Evolutionary conservation across 1,139 yeast genomes (phyloP).

Genomic region (Taphrina deformans): DNA sequence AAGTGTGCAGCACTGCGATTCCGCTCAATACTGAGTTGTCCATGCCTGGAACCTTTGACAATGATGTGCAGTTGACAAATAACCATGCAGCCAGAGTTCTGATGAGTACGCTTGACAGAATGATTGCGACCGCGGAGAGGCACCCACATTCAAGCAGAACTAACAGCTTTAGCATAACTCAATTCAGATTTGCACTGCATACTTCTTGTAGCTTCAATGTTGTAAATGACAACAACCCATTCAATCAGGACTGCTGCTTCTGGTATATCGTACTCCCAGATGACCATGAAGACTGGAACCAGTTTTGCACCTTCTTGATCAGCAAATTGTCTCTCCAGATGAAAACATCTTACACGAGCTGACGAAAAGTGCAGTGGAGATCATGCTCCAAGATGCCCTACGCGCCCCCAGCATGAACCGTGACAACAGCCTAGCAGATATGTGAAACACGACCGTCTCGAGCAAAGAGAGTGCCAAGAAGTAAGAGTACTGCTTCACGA

Average conservation of each 20-base stretch:
- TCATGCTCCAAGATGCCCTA: conserved; percentile 42
- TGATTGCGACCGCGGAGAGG: conserved; percentile 39
- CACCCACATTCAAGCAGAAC: conserved; percentile 36
- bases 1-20: conserved; percentile 1
- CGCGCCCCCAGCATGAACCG: conserved; percentile 47
- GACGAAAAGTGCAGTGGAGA: conserved; percentile 68
- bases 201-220: conserved; percentile 59
- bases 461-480: conserved; percentile 63
- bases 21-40: background rate
- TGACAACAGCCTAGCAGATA: conserved; percentile 52
- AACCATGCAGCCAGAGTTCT: background rate
- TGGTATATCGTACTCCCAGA: conserved; percentile 91
- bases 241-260: conserved; percentile 63
- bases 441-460: conserved; percentile 60
- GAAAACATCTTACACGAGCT: conserved; percentile 40
- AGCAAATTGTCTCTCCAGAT: background rate
- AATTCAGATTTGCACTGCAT: background rate
- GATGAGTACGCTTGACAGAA: conserved; percentile 35
- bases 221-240: conserved; percentile 61
- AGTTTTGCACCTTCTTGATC: conserved; percentile 65
- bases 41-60: conserved; percentile 3
- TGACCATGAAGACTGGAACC: conserved; percentile 89
- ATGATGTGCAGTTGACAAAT: background rate
- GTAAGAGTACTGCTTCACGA: conserved; percentile 62
- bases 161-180: background rate